Conservation (phyloP, 371 early-diverging fungal genomes). For the Mucor plumbeus region DNA sequence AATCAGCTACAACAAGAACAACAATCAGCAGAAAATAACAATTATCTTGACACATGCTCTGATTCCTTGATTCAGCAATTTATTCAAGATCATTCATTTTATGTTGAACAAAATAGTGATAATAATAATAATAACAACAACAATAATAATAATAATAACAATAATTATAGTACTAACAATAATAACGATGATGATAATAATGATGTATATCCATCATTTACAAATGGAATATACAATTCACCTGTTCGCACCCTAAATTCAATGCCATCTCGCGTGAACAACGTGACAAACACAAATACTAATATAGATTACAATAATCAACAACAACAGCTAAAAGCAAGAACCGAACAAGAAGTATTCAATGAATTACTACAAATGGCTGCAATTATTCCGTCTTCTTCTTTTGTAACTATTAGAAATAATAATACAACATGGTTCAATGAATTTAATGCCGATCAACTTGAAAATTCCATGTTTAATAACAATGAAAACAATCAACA, state of each 20-base stretch:
- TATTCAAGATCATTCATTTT: not conserved
- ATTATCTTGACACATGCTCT: not conserved
- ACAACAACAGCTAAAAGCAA: not conserved
- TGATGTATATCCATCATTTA: not conserved
- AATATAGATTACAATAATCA: not conserved
- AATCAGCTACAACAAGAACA: not conserved
- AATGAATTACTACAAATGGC: not conserved
- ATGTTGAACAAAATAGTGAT: not conserved
- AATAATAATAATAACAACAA: no score
- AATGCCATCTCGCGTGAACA: not conserved
- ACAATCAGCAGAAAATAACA: not conserved
- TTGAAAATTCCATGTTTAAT: not conserved
- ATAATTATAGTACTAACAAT: no score
- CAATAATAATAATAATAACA: no score
- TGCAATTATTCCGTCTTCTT: not conserved
- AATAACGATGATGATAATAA: not conserved
- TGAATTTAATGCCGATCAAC: not conserved
- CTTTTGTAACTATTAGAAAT: not conserved
- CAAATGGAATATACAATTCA: not conserved
- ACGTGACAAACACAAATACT: not conserved
- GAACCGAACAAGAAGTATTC: not conserved
- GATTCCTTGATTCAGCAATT: not conserved
- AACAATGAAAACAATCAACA: not conserved
- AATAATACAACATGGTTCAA: not conserved
- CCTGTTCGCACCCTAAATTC: not conserved